Evolutionary conservation across 2,329 filamentous ascomycete species (phyloP).

Genomic region (Verticillium nubilum): DNA sequence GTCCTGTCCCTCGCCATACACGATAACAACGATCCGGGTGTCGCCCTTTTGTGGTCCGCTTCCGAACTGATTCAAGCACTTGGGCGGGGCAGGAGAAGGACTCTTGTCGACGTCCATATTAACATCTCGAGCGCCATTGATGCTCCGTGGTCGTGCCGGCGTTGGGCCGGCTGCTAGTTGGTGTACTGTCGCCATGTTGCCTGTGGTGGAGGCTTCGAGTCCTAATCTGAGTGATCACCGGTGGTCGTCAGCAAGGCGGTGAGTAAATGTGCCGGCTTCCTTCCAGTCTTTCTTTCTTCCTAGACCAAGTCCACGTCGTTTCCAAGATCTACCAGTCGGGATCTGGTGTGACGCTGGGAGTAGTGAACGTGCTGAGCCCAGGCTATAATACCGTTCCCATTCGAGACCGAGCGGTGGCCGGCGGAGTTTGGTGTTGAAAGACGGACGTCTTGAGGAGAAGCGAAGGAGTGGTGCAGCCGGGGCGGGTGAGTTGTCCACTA

Average conservation of each 20-base stretch:
- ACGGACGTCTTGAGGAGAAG: conserved; percentile 7
- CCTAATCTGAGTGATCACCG: background rate
- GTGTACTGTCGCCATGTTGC: conserved; percentile 32
- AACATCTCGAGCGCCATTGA: conserved; percentile 19
- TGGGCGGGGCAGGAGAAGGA: conserved; percentile 25
- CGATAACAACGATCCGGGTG: conserved; percentile 55
- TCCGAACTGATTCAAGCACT: conserved; percentile 34
- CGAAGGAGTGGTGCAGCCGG: conserved; percentile 3
- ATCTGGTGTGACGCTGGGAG: background rate
- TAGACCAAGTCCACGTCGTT: background rate
- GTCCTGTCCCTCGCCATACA: conserved; percentile 68
- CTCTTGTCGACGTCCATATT: conserved; percentile 29
- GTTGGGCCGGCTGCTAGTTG: conserved; percentile 28
- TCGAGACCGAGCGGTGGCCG: background rate
- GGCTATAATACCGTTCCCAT: background rate
- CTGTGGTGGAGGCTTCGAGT: background rate
- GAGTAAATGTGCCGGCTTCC: background rate
- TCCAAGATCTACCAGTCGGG: background rate
- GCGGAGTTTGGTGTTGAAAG: background rate
- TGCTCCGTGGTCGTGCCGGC: conserved; percentile 18
- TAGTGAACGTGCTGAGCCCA: background rate
- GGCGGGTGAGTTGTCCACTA: conserved; percentile 6
- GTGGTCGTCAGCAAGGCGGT: background rate
- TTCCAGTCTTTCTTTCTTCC: background rate
- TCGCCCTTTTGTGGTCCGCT: conserved; percentile 47